Conservation (phyloP, 1,284 basidiomycete species). For the Puccinia coronata region DNA sequence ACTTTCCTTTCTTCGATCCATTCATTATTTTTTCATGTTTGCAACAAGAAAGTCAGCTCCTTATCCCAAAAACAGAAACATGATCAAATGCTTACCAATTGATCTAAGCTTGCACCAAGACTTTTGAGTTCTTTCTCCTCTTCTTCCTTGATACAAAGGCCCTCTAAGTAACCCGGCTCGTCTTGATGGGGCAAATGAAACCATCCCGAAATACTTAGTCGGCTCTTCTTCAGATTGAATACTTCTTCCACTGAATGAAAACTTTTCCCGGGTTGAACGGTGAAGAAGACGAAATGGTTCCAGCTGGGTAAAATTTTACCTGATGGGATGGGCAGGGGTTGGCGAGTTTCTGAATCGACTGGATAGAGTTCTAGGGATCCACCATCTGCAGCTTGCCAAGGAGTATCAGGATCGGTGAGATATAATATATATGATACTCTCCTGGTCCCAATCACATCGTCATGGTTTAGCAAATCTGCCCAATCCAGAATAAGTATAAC, state of each 20-base stretch:
- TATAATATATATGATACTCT: slow-evolving; percentile 97
- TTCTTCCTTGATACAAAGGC: slow-evolving; percentile 25
- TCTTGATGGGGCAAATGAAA: slow-evolving; percentile 53
- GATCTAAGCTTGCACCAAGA: slow-evolving; percentile 47
- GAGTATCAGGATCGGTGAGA: slow-evolving; percentile 72
- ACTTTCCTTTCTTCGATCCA: slow-evolving; percentile 38
- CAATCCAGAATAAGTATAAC: not conserved
- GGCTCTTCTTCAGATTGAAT: slow-evolving; percentile 68
- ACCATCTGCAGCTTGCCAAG: slow-evolving; percentile 65
- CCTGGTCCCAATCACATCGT: slow-evolving; percentile 95
- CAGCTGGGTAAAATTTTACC: slow-evolving; percentile 77
- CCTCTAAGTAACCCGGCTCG: slow-evolving; percentile 25
- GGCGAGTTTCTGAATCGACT: slow-evolving; percentile 55
- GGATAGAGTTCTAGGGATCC: slow-evolving; percentile 96
- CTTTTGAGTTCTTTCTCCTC: slow-evolving; percentile 40
- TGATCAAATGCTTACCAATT: slow-evolving; percentile 24
- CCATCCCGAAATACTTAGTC: slow-evolving; percentile 90
- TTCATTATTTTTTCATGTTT: not conserved
- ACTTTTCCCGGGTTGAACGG: slow-evolving; percentile 73
- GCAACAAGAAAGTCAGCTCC: not conserved
- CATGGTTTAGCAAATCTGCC: slow-evolving; percentile 89
- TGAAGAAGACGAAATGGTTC: slow-evolving; percentile 97
- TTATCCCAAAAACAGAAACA: not conserved
- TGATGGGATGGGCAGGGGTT: slow-evolving; percentile 63
- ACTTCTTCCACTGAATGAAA: slow-evolving; percentile 99